phyloP scores from a whole-genome alignment of 1,139 yeast genomes.

The Kodamaea arcana region DNA sequence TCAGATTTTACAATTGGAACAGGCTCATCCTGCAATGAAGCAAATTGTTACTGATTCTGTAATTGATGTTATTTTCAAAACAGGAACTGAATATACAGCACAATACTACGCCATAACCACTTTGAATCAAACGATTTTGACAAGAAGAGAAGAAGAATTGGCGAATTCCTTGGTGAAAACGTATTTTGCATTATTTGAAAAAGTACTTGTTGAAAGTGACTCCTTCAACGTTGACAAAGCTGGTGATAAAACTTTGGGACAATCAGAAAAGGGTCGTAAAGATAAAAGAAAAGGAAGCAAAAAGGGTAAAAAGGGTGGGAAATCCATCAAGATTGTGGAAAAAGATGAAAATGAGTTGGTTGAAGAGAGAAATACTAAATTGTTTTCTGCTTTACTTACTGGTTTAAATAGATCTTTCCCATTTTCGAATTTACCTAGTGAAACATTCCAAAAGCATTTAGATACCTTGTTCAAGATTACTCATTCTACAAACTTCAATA shows the following conservation, averaged over 20 bases:
- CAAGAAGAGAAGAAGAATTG: slow-evolving; percentile 66
- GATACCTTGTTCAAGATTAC: slow-evolving; percentile 85
- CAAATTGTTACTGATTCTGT: slow-evolving; percentile 72
- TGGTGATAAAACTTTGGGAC: slow-evolving; percentile 36
- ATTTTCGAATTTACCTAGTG: slow-evolving; percentile 72
- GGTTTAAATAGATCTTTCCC: slow-evolving; percentile 98
- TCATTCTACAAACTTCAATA: slow-evolving; percentile 90
- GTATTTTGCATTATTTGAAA: slow-evolving; percentile 83
- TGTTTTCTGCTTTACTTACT: slow-evolving; percentile 87
- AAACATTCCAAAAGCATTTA: slow-evolving; percentile 71
- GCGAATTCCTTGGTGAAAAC: slow-evolving; percentile 82
- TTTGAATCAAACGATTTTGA: slow-evolving; percentile 86
- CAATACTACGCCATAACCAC: slow-evolving; percentile 85
- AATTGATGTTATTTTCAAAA: slow-evolving; percentile 74
- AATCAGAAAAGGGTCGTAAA: slow-evolving; percentile 47
- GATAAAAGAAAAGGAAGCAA: slow-evolving; percentile 49
- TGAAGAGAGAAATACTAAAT: slow-evolving; percentile 80
- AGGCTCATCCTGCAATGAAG: slow-evolving; percentile 96
- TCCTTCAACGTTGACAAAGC: slow-evolving; percentile 34
- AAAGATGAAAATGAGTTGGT: slow-evolving; percentile 68
- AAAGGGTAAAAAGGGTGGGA: slow-evolving; percentile 73
- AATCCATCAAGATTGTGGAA: slow-evolving; percentile 59
- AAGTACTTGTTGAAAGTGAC: slow-evolving; percentile 69
- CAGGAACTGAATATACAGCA: slow-evolving; percentile 78
- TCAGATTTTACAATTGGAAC: slow-evolving; percentile 74